A percentile compares a stretch with the other conserved stretches of the same genome.
Evolutionary conservation across 306 rosid species (phyloP).

Genomic region (Vicia faba): DNA sequence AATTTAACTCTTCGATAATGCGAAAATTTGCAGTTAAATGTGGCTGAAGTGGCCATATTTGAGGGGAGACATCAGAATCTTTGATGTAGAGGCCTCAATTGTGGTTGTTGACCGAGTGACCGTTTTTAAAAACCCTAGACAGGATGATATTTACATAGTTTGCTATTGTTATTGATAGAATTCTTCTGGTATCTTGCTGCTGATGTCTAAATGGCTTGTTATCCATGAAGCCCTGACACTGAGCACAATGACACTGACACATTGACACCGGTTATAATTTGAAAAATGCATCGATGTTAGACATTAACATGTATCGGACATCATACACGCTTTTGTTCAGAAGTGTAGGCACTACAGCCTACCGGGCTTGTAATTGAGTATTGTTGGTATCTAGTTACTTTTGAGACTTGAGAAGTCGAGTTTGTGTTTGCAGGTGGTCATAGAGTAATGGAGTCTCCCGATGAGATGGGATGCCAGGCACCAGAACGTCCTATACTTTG

Average conservation of each 20-base stretch:
- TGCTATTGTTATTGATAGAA: not conserved
- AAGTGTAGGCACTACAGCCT: no score
- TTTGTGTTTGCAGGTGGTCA: slow-evolving; percentile 45
- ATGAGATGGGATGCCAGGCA: slow-evolving; percentile 80
- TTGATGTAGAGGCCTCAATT: not conserved
- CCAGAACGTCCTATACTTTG: slow-evolving; percentile 73
- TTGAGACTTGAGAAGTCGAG: slow-evolving; percentile 5
- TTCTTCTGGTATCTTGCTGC: slow-evolving; percentile 2
- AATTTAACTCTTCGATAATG: not conserved
- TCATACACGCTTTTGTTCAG: no score
- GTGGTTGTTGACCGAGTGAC: not conserved
- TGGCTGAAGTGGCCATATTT: not conserved
- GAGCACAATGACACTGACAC: no score
- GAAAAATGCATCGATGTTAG: no score
- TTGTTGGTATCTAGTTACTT: not conserved
- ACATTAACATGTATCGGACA: no score
- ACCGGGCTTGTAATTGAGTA: not conserved
- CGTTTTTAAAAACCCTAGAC: not conserved
- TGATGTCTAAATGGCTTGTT: not conserved
- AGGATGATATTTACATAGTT: not conserved
- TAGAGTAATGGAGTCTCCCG: slow-evolving; percentile 69
- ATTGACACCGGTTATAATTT: no score
- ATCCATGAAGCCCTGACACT: no score
- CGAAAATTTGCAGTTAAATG: not conserved
- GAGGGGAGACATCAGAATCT: not conserved